A percentile compares a stretch with the other conserved stretches of the same genome.
Evolutionary conservation across 139 green algal genomes (phyloP).

Genomic region (Parachlorella kessleri): DNA sequence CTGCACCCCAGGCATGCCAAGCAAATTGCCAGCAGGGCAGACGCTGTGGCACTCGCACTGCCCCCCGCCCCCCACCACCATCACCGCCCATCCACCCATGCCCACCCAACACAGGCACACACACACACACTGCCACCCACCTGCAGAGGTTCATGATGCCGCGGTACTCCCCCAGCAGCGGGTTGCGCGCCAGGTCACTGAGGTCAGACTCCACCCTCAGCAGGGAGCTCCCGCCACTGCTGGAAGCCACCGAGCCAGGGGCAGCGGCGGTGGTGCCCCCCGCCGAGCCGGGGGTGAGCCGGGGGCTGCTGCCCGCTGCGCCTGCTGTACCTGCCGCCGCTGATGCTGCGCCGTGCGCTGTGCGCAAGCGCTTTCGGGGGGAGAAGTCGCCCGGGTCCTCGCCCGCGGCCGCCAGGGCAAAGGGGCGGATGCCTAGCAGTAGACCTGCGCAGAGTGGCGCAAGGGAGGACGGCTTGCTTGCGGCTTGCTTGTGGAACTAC

Average conservation of each 20-base stretch:
- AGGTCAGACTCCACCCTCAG: slow-evolving; percentile 30
- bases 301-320: slow-evolving; percentile 14
- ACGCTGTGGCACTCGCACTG: too few species aligned
- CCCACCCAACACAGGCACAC: not conserved
- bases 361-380: not conserved
- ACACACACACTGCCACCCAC: not conserved
- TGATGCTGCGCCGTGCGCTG: too few species aligned
- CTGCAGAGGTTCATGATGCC: slow-evolving; percentile 63
- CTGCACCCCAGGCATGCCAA: not conserved
- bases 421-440: not conserved
- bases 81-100: too few species aligned
- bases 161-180: slow-evolving; percentile 74
- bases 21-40: too few species aligned
- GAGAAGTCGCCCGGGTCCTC: not conserved
- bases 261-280: not conserved
- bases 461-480: too few species aligned
- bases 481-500: too few species aligned
- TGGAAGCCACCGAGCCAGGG: slow-evolving; percentile 1
- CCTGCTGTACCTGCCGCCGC: slow-evolving; percentile 1
- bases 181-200: slow-evolving; percentile 25
- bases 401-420: not conserved
- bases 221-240: slow-evolving; percentile 9
- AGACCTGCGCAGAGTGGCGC: not conserved
- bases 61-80: not conserved
- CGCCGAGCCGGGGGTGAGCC: not conserved